A percentile compares a stretch with the other conserved stretches of the same genome.
Evolutionary conservation across 192 early-diverging fungal species (phyloP).

Genomic region (Dispira parvispora): DNA sequence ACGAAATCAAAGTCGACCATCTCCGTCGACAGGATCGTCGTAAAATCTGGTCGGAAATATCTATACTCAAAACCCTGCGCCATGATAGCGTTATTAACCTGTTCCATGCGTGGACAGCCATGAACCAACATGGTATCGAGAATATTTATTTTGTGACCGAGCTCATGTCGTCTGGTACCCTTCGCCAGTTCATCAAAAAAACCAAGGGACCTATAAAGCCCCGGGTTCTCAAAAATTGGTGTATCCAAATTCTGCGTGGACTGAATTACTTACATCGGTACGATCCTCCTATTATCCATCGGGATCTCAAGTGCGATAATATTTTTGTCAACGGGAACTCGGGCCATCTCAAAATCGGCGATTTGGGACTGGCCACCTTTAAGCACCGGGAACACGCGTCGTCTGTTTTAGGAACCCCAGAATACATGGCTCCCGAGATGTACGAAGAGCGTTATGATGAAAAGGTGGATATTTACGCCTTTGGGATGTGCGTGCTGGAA

Average conservation of each 20-base stretch:
- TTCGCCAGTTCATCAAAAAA: conserved; percentile 61
- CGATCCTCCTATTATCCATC: conserved; percentile 69
- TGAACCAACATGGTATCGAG: conserved; percentile 34
- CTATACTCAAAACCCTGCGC: conserved; percentile 54
- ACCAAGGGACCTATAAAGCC: conserved; percentile 47
- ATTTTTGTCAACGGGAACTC: conserved; percentile 84
- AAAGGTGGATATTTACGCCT: conserved; percentile 80
- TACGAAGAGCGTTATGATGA: conserved; percentile 80
- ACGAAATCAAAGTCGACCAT: conserved; percentile 19
- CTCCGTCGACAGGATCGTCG: conserved; percentile 9
- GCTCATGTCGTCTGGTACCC: conserved; percentile 74
- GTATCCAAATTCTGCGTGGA: conserved; percentile 61
- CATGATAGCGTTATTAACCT: conserved; percentile 75
- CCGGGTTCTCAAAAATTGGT: conserved; percentile 65
- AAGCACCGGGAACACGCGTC: conserved; percentile 46
- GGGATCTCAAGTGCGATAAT: conserved; percentile 58
- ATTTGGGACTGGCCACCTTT: conserved; percentile 57
- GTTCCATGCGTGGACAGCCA: conserved; percentile 45
- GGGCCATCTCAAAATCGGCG: conserved; percentile 77
- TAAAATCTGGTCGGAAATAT: conserved; percentile 24
- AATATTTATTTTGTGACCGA: conserved; percentile 76
- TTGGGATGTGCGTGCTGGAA: conserved; percentile 65
- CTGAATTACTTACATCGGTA: conserved; percentile 62
- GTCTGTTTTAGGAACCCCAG: conserved; percentile 60
- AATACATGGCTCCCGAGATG: conserved; percentile 85